These are phyloP conservation scores for Fusarium mangiferae DNA, from an alignment of 2,329 filamentous ascomycete species.

Conservation along the genomic window DNA sequence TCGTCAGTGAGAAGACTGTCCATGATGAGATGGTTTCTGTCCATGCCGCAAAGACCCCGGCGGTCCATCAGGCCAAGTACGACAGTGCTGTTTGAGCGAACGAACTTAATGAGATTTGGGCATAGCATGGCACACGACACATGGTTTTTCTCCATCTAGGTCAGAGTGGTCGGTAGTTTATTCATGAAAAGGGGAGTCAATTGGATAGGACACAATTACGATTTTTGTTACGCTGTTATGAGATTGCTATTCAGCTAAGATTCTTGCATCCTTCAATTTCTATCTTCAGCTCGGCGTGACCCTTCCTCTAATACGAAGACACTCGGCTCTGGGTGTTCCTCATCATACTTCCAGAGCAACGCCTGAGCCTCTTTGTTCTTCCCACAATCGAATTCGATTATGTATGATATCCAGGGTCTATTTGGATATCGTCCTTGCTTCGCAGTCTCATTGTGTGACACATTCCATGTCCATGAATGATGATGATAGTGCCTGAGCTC, in stretches of 20 bases:
- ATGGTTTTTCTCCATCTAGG: no score
- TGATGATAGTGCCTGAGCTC: not conserved
- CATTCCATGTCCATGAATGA: not conserved
- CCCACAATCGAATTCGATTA: not conserved
- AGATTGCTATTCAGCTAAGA: not conserved
- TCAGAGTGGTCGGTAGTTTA: no score
- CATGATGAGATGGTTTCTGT: not conserved
- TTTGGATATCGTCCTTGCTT: not conserved
- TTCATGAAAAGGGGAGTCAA: not conserved
- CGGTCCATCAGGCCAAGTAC: not conserved
- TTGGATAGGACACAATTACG: not conserved
- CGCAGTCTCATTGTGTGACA: not conserved
- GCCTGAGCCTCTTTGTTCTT: rapidly evolving
- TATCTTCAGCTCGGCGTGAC: not conserved
- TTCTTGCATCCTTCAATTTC: not conserved
- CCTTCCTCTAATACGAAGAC: rapidly evolving
- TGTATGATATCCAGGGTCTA: not conserved
- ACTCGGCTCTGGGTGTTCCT: not conserved
- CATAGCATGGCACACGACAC: no score
- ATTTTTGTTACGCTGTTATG: not conserved
- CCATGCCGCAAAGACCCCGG: not conserved
- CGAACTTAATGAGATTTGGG: rapidly evolving
- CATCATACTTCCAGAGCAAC: not conserved
- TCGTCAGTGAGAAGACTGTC: not conserved
- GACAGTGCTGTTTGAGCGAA: not conserved